Evolutionary conservation across 2,329 filamentous ascomycete genomes (phyloP), one percentile per base, ranked within the genome.

Genomic region (Penicillium sp.): DNA sequence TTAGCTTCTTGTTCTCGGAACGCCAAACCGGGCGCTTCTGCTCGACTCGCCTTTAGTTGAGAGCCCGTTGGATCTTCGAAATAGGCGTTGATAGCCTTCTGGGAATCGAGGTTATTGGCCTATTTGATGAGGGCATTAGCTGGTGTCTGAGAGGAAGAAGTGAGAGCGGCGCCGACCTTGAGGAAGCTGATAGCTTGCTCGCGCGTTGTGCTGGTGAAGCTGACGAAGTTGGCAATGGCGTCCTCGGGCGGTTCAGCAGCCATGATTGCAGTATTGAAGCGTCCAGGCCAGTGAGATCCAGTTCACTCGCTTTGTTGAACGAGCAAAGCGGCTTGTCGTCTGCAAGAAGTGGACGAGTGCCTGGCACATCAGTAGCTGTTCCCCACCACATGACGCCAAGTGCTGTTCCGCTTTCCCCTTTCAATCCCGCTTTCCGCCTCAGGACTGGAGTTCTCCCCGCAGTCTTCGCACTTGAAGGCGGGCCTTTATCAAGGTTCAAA

Each of bases 1-100:
- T 66, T 52, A 66, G 56, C 39, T 27, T 47, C 35, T 10, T 54
- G 18, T 44, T 22, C 24, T 11, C 27, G 16, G 57, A 41, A 54
- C 46, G 4, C 49, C 19, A 41, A 31, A 19, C 19, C 19, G 19
- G 22, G 39, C 54, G 36, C 47, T 31, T 33, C 24, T 50, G 40
- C 31, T 55, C 61, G 62, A 49, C 22, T 55, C 50, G 77, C 75
- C 70, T 76, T 61, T 53, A 64, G 60, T 44, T 70, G 68, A 19
- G 71, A 65, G 27, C 72, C 70, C 16, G 70, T 71, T 16, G 77
- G 77, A 63, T 79, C 77, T 68, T 81, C 78, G 36, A 79, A 79
- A 62, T 77, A 81, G 19, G 78, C 78, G 67, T 81, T 81, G 60
- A 80, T 75, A 35, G 79, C 79, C 65, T 75, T 76, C 41, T 79